phyloP scores from a whole-genome alignment of 2,329 filamentous ascomycete genomes.

The Orbilia blumenaviensis region DNA sequence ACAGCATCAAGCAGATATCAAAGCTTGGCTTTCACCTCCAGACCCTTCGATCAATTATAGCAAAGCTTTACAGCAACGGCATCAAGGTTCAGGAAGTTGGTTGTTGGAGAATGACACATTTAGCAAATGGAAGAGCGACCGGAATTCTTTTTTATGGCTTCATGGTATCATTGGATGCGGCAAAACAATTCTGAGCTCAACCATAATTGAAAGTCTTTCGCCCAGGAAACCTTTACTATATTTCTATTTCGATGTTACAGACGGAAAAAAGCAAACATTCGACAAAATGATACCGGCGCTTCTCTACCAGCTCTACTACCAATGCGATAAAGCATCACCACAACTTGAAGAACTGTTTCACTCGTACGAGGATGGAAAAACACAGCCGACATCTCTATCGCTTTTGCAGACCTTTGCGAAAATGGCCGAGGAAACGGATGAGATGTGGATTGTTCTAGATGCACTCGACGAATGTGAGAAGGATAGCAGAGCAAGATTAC shows the following conservation, averaged over 20 bases:
- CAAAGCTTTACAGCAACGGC: not conserved
- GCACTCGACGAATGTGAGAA: slow-evolving; percentile 58
- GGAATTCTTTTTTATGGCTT: slow-evolving; percentile 61
- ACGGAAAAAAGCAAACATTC: slow-evolving; percentile 60
- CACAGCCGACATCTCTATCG: slow-evolving; percentile 57
- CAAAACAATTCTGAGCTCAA: slow-evolving; percentile 62
- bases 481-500: not conserved
- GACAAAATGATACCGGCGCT: slow-evolving; percentile 61
- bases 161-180: slow-evolving; percentile 63
- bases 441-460: slow-evolving; percentile 58
- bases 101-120: not conserved
- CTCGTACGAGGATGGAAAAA: slow-evolving; percentile 54
- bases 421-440: slow-evolving; percentile 57
- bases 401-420: slow-evolving; percentile 56
- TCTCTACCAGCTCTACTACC: slow-evolving; percentile 59
- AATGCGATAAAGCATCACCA: slow-evolving; percentile 47
- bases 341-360: slow-evolving; percentile 57
- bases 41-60: not conserved
- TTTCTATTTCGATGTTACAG: slow-evolving; percentile 62
- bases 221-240: slow-evolving; percentile 52
- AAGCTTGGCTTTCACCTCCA: not conserved
- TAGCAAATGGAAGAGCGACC: not conserved
- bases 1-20: not conserved
- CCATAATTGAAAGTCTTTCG: slow-evolving; percentile 59
- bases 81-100: not conserved